Evolutionary conservation across 305 asterid genomes (phyloP).

Genomic region (Fraxinus dipetala): DNA sequence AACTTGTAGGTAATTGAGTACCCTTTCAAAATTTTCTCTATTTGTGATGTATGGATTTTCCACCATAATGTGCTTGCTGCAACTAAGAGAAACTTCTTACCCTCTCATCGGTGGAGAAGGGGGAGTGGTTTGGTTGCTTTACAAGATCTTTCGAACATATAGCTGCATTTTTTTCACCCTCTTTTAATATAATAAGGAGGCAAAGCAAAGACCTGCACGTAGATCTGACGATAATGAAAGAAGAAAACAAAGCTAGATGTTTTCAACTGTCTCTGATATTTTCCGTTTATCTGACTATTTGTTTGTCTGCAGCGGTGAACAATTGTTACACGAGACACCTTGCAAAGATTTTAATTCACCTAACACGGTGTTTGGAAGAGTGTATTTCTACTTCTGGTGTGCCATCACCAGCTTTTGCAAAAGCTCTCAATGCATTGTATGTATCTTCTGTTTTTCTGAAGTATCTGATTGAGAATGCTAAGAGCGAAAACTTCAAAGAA

Average conservation of each 20-base stretch:
- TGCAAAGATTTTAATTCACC: slow-evolving; percentile 76
- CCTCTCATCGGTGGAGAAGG: too few species aligned
- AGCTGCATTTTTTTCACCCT: not conserved
- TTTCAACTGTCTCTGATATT: not conserved
- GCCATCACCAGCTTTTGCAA: slow-evolving; percentile 51
- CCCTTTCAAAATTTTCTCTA: not conserved
- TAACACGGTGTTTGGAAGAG: slow-evolving; percentile 85
- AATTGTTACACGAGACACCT: slow-evolving; percentile 83
- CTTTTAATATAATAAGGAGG: not conserved
- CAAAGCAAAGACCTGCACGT: not conserved
- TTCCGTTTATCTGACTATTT: not conserved
- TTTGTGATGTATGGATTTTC: not conserved
- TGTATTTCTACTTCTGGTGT: slow-evolving; percentile 61
- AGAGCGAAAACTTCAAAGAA: slow-evolving; percentile 70
- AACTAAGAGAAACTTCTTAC: not conserved
- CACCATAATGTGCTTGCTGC: not conserved
- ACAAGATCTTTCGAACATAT: not conserved
- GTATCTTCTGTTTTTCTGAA: slow-evolving; percentile 83
- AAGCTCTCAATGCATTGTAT: slow-evolving; percentile 77
- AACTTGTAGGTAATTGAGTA: not conserved
- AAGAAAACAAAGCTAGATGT: not conserved
- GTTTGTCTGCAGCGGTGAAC: slow-evolving; percentile 62
- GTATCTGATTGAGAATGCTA: slow-evolving; percentile 70
- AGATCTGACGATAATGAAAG: not conserved
- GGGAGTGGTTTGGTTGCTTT: not conserved